A percentile compares a stretch with the other conserved stretches of the same genome.
Conservation (phyloP, 163 green algal genomes). For the Chlorella variabilis region DNA sequence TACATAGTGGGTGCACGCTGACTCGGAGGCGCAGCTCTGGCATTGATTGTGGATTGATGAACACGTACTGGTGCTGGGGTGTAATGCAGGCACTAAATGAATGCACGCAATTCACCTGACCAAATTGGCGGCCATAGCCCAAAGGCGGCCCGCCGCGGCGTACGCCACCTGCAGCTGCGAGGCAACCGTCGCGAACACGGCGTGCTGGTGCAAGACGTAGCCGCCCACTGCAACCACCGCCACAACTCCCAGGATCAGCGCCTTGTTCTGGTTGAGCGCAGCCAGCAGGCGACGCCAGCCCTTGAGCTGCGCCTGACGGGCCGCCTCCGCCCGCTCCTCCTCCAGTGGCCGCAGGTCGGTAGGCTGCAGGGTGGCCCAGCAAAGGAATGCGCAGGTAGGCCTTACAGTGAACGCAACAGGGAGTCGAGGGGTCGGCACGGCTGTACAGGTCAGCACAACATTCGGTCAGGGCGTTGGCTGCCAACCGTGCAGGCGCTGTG, state of each 20-base stretch:
- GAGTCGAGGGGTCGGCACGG: too few species aligned
- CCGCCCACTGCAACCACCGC: background rate
- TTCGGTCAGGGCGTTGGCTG: too few species aligned
- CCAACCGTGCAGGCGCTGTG: too few species aligned
- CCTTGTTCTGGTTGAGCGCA: constrained; percentile 3
- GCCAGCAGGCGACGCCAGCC: constrained; percentile 21
- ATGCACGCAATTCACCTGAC: too few species aligned
- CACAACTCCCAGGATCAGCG: background rate
- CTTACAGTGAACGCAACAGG: too few species aligned
- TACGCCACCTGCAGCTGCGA: constrained; percentile 23
- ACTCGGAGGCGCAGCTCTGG: background rate
- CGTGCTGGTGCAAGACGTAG: constrained; percentile 15
- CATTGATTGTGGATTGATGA: background rate
- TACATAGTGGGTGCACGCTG: background rate
- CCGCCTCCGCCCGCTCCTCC: constrained; percentile 5
- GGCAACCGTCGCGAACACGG: constrained; percentile 22
- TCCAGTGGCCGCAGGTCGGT: constrained; percentile 18
- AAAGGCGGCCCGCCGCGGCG: constrained; percentile 14
- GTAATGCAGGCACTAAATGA: too few species aligned
- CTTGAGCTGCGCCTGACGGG: background rate
- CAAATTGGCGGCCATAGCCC: background rate
- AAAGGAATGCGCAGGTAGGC: too few species aligned
- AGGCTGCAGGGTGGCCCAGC: too few species aligned
- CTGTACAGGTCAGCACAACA: too few species aligned
- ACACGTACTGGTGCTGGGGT: too few species aligned